Conservation (phyloP, 139 green algal species). For the Raphidocelis subcapitata region DNA sequence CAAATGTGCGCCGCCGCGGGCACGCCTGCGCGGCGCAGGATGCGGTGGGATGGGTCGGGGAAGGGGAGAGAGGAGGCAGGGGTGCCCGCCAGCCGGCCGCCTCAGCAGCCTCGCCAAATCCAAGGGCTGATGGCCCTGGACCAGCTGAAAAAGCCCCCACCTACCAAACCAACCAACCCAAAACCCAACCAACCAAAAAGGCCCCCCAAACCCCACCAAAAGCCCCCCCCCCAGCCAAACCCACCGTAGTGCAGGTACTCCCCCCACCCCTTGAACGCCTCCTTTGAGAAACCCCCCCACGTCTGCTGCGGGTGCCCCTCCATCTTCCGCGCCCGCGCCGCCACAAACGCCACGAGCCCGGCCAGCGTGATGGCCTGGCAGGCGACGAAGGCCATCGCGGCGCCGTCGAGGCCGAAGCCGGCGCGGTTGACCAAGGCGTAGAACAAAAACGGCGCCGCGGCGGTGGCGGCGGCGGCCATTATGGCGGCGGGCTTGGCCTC, state of each 20-base stretch:
- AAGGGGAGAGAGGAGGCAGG: too few species aligned
- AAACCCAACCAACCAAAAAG: too few species aligned
- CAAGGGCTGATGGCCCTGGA: too few species aligned
- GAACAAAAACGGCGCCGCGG: conserved; percentile 15
- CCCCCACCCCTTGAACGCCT: conserved; percentile 34
- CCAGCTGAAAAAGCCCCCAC: too few species aligned
- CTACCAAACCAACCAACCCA: too few species aligned
- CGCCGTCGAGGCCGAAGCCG: conserved; percentile 58
- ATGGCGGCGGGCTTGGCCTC: conserved; percentile 39
- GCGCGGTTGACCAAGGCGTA: conserved; percentile 39
- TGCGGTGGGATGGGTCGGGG: too few species aligned
- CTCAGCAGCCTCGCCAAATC: too few species aligned
- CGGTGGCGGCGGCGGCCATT: conserved; percentile 4
- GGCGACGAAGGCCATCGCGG: conserved; percentile 50
- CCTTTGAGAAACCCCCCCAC: conserved; percentile 50
- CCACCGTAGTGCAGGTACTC: conserved; percentile 34
- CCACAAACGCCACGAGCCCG: conserved; percentile 6
- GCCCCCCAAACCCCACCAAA: too few species aligned
- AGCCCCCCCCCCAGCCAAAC: too few species aligned
- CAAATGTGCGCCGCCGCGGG: conserved; percentile 49
- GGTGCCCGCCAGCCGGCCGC: too few species aligned
- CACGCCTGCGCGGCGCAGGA: conserved; percentile 8
- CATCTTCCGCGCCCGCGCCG: conserved; percentile 3
- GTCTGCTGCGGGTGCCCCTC: conserved; percentile 35
- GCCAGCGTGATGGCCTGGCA: conserved; percentile 27